These are phyloP conservation scores for Barnettozyma sucrosica DNA, from an alignment of 805 yeast species.

Conservation along the genomic window DNA sequence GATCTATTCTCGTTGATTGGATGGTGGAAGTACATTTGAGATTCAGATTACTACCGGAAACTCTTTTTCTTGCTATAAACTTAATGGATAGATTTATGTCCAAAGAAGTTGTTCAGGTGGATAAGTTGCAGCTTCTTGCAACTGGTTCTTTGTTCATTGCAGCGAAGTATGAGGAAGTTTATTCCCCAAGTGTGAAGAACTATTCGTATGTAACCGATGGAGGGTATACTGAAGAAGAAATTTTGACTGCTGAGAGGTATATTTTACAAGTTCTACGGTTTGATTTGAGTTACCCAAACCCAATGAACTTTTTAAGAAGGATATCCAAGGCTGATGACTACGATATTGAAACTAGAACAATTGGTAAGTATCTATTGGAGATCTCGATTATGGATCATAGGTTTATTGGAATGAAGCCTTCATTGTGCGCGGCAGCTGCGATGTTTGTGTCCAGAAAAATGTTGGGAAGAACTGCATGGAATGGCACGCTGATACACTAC, in stretches of 20 bases:
- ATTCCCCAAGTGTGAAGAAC: slow-evolving; percentile 76
- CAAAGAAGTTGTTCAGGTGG: slow-evolving; percentile 65
- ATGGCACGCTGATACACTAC: slow-evolving; percentile 80
- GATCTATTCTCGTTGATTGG: slow-evolving; percentile 92
- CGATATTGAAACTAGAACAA: slow-evolving; percentile 74
- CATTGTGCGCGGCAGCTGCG: slow-evolving; percentile 79
- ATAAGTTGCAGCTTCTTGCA: slow-evolving; percentile 77
- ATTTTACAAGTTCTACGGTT: slow-evolving; percentile 67
- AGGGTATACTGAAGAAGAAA: slow-evolving; percentile 73
- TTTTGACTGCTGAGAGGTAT: slow-evolving; percentile 75
- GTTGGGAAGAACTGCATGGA: slow-evolving; percentile 67
- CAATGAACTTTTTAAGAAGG: slow-evolving; percentile 83
- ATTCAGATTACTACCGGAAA: slow-evolving; percentile 80
- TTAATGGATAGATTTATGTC: slow-evolving; percentile 85
- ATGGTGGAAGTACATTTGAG: slow-evolving; percentile 81
- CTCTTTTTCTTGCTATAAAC: slow-evolving; percentile 76
- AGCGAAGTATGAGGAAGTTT: slow-evolving; percentile 90
- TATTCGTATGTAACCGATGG: slow-evolving; percentile 88
- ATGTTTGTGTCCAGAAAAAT: slow-evolving; percentile 78
- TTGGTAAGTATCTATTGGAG: slow-evolving; percentile 81
- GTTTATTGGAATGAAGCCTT: slow-evolving; percentile 69
- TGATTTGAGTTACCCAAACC: slow-evolving; percentile 79
- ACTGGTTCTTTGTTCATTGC: slow-evolving; percentile 84
- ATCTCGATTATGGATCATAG: slow-evolving; percentile 68
- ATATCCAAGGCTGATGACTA: slow-evolving; percentile 89